phyloP scores from a whole-genome alignment of 164 flowering plant genomes.

The Vitis cinerea region DNA sequence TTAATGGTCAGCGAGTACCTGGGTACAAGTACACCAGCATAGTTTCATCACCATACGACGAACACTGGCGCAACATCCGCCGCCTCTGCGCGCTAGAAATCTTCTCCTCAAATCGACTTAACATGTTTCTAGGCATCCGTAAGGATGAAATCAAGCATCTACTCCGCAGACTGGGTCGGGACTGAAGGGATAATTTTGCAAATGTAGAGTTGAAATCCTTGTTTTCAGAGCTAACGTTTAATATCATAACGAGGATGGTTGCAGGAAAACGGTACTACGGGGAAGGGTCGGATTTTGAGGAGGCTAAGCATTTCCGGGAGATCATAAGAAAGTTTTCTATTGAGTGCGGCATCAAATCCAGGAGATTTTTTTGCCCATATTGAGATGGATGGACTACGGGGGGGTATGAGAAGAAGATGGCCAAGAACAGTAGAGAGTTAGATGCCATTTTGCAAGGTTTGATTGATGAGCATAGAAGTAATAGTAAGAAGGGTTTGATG shows the following conservation, averaged over 20 bases:
- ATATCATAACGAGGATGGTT: constrained; percentile 29
- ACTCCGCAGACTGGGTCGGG: constrained; percentile 2
- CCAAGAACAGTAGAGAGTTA: constrained; percentile 7
- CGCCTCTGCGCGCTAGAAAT: constrained; percentile 26
- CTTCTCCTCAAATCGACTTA: constrained; percentile 30
- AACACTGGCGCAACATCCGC: constrained; percentile 42
- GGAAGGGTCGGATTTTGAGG: constrained; percentile 11
- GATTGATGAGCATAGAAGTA: constrained; percentile 22
- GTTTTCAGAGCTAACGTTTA: constrained; percentile 20
- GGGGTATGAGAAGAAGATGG: constrained; percentile 9
- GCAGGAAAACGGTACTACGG: constrained; percentile 31
- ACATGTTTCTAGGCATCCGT: constrained; percentile 15
- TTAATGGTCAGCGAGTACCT: background rate
- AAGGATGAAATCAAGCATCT: constrained; percentile 24
- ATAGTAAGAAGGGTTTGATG: background rate
- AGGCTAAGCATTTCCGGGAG: constrained; percentile 17
- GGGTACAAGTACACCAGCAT: background rate
- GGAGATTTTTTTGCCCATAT: constrained; percentile 7
- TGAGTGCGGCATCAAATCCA: background rate
- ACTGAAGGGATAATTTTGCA: background rate
- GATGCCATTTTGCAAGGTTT: constrained; percentile 24
- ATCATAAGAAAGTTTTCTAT: constrained; percentile 13
- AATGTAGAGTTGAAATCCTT: constrained; percentile 12
- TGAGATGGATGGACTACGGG: constrained; percentile 21
- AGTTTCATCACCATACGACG: constrained; percentile 4